Evolutionary conservation across 2,329 filamentous ascomycete species (phyloP), one percentile per base, ranked within the genome.

Genomic region (Diaporthe caulivora): DNA sequence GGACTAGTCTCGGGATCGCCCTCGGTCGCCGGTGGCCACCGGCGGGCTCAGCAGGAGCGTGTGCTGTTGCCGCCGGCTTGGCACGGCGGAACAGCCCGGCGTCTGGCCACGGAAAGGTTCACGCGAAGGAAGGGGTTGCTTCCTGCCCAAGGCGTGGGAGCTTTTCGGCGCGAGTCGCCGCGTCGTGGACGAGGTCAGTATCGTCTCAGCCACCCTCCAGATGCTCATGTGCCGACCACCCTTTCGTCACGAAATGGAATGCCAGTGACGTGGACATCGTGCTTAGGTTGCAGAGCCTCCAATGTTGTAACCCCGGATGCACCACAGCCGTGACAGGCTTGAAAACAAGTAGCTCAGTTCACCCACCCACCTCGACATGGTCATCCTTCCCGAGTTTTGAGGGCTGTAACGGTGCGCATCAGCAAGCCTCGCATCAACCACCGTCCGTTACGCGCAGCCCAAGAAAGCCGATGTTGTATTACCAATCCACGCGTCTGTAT

Each of bases 381-480:
- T 51, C 44, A 26, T 37, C 29, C 60, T 8, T 34, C 42, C 26
- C 24, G 29, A 15, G 29, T 24, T 10, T 44, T 3, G 37, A 21
- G 3, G n/a, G 37, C 2, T 13, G 29, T 24, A 8, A 51, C 18
- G 62, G 24, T 51, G 62, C 9, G 29, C 62, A 65, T 3, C 29
- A 13, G 24, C 44, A 51, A 24, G 13, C n/a, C 60, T 51, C 62
- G 62, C 62, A 65, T 51, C 62, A 65, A 24, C 8, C 44, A 51
- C n/a, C 29, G 37, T 21, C 11, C 44, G 8, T 8, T 29, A n/a
- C 62, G 7, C 7, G 21, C 11, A 26, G 9, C 18, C 21, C 29
- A 4, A 9, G 17, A 13, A 26, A 62, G 37, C 24, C 15, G n/a
- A 37, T 21, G 26, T 11, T 37, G 57, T 21, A 42, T 11, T 11